Conservation (phyloP, 257 asterid species). For the Avicennia marina region DNA sequence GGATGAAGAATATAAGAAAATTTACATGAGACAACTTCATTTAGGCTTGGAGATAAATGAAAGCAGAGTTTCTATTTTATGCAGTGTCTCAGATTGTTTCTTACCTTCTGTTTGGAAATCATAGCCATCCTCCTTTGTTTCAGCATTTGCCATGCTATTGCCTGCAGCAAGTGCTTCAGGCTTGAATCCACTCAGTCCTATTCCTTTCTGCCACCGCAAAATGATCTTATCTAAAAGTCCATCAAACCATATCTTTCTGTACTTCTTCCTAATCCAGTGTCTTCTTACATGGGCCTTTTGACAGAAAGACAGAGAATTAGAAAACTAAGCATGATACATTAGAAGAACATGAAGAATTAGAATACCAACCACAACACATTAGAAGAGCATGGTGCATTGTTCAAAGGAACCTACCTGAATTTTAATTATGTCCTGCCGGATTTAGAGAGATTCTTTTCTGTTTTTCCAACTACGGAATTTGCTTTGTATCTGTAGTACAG, state of each 20-base stretch:
- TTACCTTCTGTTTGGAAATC: constrained; percentile 83
- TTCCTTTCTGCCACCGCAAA: constrained; percentile 86
- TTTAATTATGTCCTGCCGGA: constrained; percentile 71
- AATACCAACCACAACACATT: neutral
- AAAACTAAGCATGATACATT: no score
- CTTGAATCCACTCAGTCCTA: constrained; percentile 75
- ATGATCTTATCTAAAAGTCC: constrained; percentile 83
- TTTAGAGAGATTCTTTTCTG: constrained; percentile 64
- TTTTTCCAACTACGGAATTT: constrained; percentile 94
- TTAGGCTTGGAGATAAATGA: no score
- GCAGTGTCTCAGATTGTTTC: constrained; percentile 77
- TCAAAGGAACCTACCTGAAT: constrained; percentile 54
- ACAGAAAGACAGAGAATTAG: constrained; percentile 19
- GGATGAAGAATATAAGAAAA: no score
- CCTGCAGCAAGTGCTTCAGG: constrained; percentile 51
- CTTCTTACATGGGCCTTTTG: constrained; percentile 94
- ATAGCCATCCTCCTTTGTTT: constrained; percentile 68
- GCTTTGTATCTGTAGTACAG: constrained; percentile 81
- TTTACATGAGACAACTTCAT: no score
- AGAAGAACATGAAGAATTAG: no score
- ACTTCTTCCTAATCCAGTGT: constrained; percentile 89
- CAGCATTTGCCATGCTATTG: constrained; percentile 33
- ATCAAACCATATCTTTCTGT: constrained; percentile 82
- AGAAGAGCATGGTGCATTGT: neutral
- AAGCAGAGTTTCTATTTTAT: no score